phyloP scores from a whole-genome alignment of 1,284 basidiomycete genomes.

The Termitomyces sp. region DNA sequence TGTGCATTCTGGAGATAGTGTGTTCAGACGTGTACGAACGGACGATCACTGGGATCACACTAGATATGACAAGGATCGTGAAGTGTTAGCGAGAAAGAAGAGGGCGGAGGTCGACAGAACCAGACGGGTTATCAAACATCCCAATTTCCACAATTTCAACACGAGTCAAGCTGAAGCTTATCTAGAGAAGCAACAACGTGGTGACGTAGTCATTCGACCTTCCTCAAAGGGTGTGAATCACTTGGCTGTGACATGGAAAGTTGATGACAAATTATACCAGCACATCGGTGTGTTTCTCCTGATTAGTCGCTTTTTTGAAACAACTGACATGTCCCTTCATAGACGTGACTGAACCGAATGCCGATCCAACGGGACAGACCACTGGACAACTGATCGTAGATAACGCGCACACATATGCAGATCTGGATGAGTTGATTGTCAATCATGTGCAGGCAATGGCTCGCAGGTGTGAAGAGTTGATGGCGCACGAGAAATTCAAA shows the following conservation, averaged over 20 bases:
- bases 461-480: constrained; percentile 91
- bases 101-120: constrained; percentile 72
- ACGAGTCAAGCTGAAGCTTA: constrained; percentile 86
- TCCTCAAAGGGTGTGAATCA: constrained; percentile 94
- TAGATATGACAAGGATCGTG: constrained; percentile 66
- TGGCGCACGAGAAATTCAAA: constrained; percentile 96
- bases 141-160: constrained; percentile 97
- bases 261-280: constrained; percentile 94
- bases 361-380: constrained; percentile 62
- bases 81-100: constrained; percentile 80
- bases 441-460: constrained; percentile 96
- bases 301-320: not conserved
- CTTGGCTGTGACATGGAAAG: constrained; percentile 98
- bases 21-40: constrained; percentile 56
- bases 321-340: not conserved
- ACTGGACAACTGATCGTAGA: constrained; percentile 78
- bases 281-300: constrained; percentile 73
- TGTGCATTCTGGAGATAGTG: constrained; percentile 59
- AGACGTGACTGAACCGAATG: constrained; percentile 91
- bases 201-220: constrained; percentile 93
- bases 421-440: constrained; percentile 97
- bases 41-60: constrained; percentile 69
- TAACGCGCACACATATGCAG: constrained; percentile 80
- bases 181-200: constrained; percentile 86
- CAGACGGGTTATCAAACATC: constrained; percentile 93